Percentiles rank a stretch among this genome's conserved stretches.
phyloP scores from a whole-genome alignment of 176 grass and related monocot species.

The Alopecurus myosuroides region DNA sequence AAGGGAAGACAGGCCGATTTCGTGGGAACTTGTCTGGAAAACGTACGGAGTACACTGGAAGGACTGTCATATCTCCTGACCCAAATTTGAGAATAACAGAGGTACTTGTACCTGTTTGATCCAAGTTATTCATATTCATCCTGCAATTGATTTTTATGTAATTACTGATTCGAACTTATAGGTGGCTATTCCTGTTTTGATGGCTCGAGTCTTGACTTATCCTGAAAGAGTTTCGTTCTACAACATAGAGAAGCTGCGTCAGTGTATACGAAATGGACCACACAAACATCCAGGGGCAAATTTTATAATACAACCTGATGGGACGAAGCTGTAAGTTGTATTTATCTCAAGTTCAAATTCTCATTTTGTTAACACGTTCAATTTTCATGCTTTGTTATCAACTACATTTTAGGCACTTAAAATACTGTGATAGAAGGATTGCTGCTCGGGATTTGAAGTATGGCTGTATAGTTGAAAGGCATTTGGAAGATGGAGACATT shows the following conservation, averaged over 20 bases:
- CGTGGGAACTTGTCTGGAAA: conserved; percentile 97
- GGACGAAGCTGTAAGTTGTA: conserved; percentile 63
- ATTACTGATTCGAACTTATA: conserved; percentile 30
- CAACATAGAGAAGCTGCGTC: conserved; percentile 89
- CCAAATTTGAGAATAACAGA: conserved; percentile 98
- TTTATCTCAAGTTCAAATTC: neutral
- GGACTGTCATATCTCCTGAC: conserved; percentile 97
- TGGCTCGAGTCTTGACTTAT: conserved; percentile 85
- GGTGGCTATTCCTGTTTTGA: conserved; percentile 89
- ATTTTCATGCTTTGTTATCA: conserved; percentile 2
- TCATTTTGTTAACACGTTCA: conserved; percentile 16
- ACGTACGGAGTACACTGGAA: conserved; percentile 94
- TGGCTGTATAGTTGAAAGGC: conserved; percentile 87
- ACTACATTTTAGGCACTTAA: conserved; percentile 61
- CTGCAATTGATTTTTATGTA: neutral
- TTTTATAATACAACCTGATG: conserved; percentile 60
- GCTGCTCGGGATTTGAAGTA: conserved; percentile 77
- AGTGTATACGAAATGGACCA: conserved; percentile 83
- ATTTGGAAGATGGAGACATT: conserved; percentile 95
- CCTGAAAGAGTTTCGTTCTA: conserved; percentile 80
- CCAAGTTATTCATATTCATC: conserved; percentile 11
- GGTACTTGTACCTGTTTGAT: conserved; percentile 31
- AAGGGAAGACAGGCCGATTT: conserved; percentile 92
- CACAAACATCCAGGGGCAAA: conserved; percentile 93
- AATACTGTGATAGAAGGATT: conserved; percentile 70